Conservation (phyloP, 176 grass and related monocot genomes). For the Pontederia crassipes region DNA sequence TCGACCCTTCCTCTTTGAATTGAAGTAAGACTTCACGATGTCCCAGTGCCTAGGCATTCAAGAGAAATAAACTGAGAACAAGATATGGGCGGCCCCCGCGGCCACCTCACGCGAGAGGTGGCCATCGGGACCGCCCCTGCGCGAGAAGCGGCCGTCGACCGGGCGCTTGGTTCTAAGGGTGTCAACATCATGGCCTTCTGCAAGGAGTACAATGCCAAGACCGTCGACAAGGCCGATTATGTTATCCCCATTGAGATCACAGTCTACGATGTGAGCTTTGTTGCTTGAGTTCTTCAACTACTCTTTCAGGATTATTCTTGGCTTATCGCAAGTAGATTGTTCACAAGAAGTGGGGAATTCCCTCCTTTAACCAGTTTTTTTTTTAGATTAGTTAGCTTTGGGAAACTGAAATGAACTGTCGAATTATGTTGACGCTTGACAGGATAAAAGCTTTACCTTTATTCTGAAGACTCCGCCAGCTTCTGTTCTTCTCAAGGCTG, state of each 20-base stretch:
- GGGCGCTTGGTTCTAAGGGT: constrained; percentile 83
- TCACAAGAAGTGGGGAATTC: too few species aligned
- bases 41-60: too few species aligned
- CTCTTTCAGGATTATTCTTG: background rate
- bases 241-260: constrained; percentile 98
- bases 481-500: constrained; percentile 89
- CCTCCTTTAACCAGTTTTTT: too few species aligned
- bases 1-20: too few species aligned
- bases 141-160: constrained; percentile 77
- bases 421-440: too few species aligned
- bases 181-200: constrained; percentile 97
- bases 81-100: too few species aligned
- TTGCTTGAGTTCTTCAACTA: background rate
- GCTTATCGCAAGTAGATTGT: background rate
- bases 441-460: constrained; percentile 98
- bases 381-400: too few species aligned
- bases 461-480: constrained; percentile 93
- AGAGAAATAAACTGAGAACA: too few species aligned
- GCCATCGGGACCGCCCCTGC: too few species aligned
- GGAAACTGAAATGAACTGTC: too few species aligned
- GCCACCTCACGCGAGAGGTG: too few species aligned
- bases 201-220: constrained; percentile 98
- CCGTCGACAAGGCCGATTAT: constrained; percentile 82
- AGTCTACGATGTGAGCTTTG: constrained; percentile 69
- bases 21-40: too few species aligned